phyloP scores from a whole-genome alignment of 176 grass and related monocot genomes.

The Zea luxurians region DNA sequence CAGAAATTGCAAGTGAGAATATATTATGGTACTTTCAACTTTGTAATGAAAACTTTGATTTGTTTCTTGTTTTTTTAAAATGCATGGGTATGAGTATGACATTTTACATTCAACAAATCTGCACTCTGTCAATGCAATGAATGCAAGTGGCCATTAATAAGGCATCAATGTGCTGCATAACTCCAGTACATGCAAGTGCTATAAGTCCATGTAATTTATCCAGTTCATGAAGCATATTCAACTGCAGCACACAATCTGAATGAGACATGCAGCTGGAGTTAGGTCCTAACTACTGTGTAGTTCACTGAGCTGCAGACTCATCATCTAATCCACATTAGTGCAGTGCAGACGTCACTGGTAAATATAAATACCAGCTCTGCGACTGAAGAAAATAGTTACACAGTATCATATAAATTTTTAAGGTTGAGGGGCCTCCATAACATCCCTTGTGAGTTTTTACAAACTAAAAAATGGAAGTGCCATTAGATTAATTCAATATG shows the following conservation, averaged over 20 bases:
- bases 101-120: constrained; percentile 32
- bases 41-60: background rate
- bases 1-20: constrained; percentile 31
- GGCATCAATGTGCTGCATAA: background rate
- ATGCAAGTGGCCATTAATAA: constrained; percentile 15
- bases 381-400: constrained; percentile 8
- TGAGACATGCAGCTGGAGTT: constrained; percentile 4
- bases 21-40: constrained; percentile 26
- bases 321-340: background rate
- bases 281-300: background rate
- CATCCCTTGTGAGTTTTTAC: background rate
- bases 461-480: background rate
- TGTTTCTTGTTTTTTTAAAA: background rate
- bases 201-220: constrained; percentile 22
- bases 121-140: constrained; percentile 3
- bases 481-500: background rate
- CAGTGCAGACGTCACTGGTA: background rate
- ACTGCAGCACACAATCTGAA: constrained; percentile 19
- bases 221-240: constrained; percentile 15
- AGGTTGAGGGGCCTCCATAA: background rate
- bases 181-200: constrained; percentile 18
- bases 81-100: background rate
- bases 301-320: constrained; percentile 1
- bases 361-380: background rate
- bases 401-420: constrained; percentile 1